A percentile compares a stretch with the other conserved stretches of the same genome.
These are phyloP conservation scores for Corylus avellana DNA, from an alignment of 306 rosid genomes.

Conservation along the genomic window DNA sequence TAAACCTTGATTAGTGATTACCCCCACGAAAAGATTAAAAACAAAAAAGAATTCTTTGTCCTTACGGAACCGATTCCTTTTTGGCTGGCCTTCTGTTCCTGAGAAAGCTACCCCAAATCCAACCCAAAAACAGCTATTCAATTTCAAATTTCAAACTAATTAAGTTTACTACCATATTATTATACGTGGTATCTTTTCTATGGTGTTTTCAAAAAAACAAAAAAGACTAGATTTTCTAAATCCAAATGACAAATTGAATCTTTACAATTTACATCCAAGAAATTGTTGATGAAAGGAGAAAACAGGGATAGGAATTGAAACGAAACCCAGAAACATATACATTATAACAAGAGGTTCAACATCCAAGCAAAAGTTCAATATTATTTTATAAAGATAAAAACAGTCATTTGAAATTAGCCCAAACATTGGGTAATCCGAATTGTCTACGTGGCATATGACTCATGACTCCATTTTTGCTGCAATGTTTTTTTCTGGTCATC, in stretches of 20 bases:
- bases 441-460: neutral
- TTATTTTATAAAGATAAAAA: neutral
- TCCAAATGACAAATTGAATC: neutral
- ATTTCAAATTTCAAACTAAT: neutral
- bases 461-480: constrained; percentile 29
- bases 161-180: neutral
- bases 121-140: neutral
- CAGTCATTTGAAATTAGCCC: neutral
- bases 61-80: neutral
- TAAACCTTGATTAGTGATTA: no score
- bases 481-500: constrained; percentile 18
- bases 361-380: neutral
- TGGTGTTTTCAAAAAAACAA: no score
- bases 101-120: neutral
- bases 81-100: neutral
- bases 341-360: neutral
- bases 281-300: neutral
- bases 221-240: no score
- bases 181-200: no score
- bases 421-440: neutral
- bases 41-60: neutral
- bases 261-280: neutral
- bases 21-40: no score
- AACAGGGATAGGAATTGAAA: neutral
- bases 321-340: neutral